Base-by-base conservation (phyloP, 129 eudicot genomes). In the Calendula officinalis region DNA sequence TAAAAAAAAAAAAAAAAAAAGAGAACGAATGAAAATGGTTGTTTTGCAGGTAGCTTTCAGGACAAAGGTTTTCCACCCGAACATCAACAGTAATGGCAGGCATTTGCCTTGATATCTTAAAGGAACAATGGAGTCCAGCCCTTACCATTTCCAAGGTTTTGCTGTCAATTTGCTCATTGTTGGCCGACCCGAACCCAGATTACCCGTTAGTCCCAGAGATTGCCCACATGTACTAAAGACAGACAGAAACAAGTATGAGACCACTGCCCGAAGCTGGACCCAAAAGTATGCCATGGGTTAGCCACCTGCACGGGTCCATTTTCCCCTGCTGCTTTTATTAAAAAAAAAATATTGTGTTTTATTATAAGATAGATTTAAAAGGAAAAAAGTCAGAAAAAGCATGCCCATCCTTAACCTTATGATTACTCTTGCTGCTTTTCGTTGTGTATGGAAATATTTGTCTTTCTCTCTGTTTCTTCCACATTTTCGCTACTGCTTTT, bases 141-240 rank as follows among this genome's bases (percentile, higher is more conserved):
- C 60, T 74, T 11, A 74, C 79, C 36, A 74, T 74, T 30, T 74
- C 79, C 62, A 67, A 74, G 79, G 74, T 60, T 60, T 71, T 78
- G 68, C 69, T 78, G 56, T 78, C 83, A 15, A 78, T 78, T n/a
- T 73, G 83, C 49, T 68, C 76, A 3, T 55, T 78, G 58, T 68
- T 78, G 72, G 62, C 76, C 15, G 79, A 78, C 52, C 83, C 83
- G 6, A 68, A 73, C 59, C 79, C 79, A 4, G 79, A 73, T 11
- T 79, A 78, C 69, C 83, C 83, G 1, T 51, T 68, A 3, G 83
- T 78, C 14, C 83, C 83, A 6, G 79, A 78, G 51, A 78, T 78
- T 56, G 83, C 79, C 15, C 79, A 78, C 69, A 68, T 78, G 79
- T 78, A 73, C 67, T n/a, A n/a, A 78, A 78, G 73, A 62, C 79